Evolutionary conservation across 148 eudicot genomes (phyloP).

Genomic region (Rhododendron mucronatum): DNA sequence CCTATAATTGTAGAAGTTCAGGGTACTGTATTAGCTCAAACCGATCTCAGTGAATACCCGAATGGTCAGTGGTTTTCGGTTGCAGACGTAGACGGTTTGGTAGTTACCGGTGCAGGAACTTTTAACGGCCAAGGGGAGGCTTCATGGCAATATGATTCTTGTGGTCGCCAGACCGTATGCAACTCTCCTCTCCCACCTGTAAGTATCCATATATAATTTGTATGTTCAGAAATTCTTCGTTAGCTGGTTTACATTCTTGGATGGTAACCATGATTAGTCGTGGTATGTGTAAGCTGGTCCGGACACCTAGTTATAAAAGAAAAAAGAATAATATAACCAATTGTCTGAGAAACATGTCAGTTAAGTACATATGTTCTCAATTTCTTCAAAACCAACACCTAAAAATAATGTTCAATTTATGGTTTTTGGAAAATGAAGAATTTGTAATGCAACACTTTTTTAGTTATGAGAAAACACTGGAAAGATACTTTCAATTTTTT

Average conservation of each 20-base stretch:
- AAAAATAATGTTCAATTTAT: no score
- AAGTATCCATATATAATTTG: not conserved
- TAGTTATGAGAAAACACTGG: not conserved
- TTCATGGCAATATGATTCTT: not conserved
- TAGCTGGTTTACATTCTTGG: no score
- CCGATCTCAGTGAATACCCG: not conserved
- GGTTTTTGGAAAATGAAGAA: no score
- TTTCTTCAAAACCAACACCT: no score
- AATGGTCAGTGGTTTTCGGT: not conserved
- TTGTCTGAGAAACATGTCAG: no score
- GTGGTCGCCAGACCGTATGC: not conserved
- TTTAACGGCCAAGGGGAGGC: not conserved
- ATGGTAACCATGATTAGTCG: not conserved
- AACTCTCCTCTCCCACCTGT: slow-evolving; percentile 2
- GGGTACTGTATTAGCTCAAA: not conserved
- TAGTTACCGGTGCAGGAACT: not conserved
- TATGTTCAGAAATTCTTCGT: not conserved
- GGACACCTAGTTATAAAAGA: not conserved
- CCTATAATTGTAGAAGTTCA: not conserved
- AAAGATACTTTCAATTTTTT: not conserved
- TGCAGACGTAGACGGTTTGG: not conserved
- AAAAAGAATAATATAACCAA: no score
- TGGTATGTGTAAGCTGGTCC: no score
- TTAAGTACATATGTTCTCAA: no score
- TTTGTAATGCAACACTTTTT: not conserved